Percentiles rank a stretch among this genome's conserved stretches.
These are phyloP conservation scores for Botrytis aclada DNA, from an alignment of 2,329 filamentous ascomycete species.

Conservation along the genomic window DNA sequence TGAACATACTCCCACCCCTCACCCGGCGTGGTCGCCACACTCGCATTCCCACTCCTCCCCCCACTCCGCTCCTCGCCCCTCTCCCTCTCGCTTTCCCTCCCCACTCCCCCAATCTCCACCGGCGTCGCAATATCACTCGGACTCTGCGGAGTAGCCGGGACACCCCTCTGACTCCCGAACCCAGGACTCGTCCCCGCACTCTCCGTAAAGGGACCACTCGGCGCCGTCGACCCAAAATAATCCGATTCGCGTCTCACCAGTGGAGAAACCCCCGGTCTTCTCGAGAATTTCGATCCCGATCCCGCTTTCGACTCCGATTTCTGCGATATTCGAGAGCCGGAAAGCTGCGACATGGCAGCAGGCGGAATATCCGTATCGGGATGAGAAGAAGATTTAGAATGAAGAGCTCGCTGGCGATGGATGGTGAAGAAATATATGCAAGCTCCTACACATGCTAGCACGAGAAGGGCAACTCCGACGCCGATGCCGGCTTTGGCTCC, in stretches of 20 bases:
- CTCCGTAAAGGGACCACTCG: slow-evolving; percentile 43
- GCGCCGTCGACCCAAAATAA: slow-evolving; percentile 39
- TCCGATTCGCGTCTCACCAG: slow-evolving; percentile 22
- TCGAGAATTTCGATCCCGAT: background rate
- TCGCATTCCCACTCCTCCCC: slow-evolving; percentile 31
- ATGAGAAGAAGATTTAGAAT: slow-evolving; percentile 18
- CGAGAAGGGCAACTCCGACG: slow-evolving; percentile 48
- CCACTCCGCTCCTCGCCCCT: slow-evolving; percentile 21
- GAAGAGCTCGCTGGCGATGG: slow-evolving; percentile 37
- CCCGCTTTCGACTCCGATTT: background rate
- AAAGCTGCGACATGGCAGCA: slow-evolving; percentile 26
- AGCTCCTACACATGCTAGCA: slow-evolving; percentile 43
- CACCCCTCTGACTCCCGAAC: slow-evolving; percentile 34
- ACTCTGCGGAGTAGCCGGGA: slow-evolving; percentile 45
- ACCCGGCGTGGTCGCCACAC: background rate
- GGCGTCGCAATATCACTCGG: slow-evolving; percentile 51
- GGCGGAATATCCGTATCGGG: background rate
- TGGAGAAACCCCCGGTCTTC: background rate
- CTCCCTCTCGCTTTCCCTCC: background rate
- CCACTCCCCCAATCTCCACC: slow-evolving; percentile 52
- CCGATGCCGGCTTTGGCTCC: slow-evolving; percentile 58
- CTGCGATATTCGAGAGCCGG: background rate
- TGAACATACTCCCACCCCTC: background rate
- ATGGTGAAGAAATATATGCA: slow-evolving; percentile 49
- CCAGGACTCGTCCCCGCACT: slow-evolving; percentile 36